Percentiles rank a stretch among this genome's conserved stretches.
Evolutionary conservation across 1,284 basidiomycete species (phyloP).

Genomic region (Ganoderma leucocontextum): DNA sequence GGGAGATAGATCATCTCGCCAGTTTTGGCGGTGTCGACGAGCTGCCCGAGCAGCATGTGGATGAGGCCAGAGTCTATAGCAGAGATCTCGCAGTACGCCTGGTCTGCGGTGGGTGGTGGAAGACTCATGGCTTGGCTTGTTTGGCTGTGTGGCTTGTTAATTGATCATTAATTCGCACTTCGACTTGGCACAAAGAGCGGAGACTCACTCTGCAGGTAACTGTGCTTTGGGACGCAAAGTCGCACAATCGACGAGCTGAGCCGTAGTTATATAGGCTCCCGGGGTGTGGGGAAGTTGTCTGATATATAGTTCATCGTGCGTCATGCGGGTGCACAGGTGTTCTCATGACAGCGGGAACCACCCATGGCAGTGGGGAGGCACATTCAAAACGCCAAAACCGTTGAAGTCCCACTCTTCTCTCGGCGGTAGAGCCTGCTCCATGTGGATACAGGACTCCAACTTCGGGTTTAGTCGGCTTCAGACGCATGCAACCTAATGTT

Average conservation of each 20-base stretch:
- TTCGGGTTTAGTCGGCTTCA: background rate
- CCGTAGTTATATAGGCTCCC: background rate
- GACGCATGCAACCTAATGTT: background rate
- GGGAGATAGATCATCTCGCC: constrained; percentile 42
- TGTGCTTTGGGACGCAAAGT: background rate
- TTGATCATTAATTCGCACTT: background rate
- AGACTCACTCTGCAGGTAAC: background rate
- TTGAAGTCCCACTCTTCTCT: background rate
- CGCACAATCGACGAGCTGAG: background rate
- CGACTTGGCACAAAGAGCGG: background rate
- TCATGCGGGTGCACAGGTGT: background rate
- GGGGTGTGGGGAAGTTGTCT: background rate
- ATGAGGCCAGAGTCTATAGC: constrained; percentile 58
- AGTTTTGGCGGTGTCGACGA: constrained; percentile 46
- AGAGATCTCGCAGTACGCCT: constrained; percentile 47
- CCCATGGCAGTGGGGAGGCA: background rate
- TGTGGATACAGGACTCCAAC: background rate
- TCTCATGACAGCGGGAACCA: background rate
- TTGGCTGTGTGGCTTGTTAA: background rate
- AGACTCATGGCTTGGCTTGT: constrained; percentile 12
- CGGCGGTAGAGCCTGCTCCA: background rate
- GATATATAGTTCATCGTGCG: background rate
- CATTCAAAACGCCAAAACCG: background rate
- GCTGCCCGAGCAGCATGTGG: constrained; percentile 43
- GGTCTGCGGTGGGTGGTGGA: constrained; percentile 23